Base-by-base conservation (phyloP, 257 asterid species). In the Forsythia viridissima region DNA sequence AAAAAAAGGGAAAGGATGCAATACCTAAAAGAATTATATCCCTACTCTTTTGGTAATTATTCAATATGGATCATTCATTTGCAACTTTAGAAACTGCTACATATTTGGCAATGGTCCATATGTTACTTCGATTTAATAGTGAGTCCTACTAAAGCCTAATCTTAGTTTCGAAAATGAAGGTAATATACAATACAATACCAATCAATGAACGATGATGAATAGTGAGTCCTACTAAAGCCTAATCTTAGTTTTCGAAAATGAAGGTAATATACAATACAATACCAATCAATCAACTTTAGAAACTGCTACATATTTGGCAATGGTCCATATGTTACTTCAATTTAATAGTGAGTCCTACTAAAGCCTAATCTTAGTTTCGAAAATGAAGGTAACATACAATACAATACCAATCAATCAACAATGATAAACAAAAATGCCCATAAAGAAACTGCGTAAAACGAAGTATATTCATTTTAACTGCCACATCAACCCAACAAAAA, bases 181-280 rank as follows among this genome's bases (percentile, higher is more conserved):
- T 34, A 70, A 39, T 73, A 43, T 40, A 67, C 21, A 18, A 10
- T 37, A 55, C 74, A 30, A 73, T 4, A 66, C 38, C 34, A 71
- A 38, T 21, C 21, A 77, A 82, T 44, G 74, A 73, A 76, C 13
- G 71, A 70, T 44, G 37, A 40, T 30, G 70, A 71, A 75, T 24
- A 24, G 24, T 24, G 24, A 24, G 24, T 24, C 24, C 55, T 5
- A 59, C 6, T 42, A 38, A 51, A 76, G 76, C 8, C 48, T 48
- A 46, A 39, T 48, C 76, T 65, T 34, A 16, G 16, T 37, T 44
- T 55, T 24, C 34, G 24, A 69, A 30, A n/a, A 63, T 51, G 42
- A 63, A 43, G 61, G 72, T 34, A 70, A 39, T 73, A 43, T 40
- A 67, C 21, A 18, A 10, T 37, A 55, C 74, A 30, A 73, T 4